Evolutionary conservation across 129 eudicot species (phyloP), one percentile per base, ranked within the genome.

Genomic region (Gnaphalium uliginosum): DNA sequence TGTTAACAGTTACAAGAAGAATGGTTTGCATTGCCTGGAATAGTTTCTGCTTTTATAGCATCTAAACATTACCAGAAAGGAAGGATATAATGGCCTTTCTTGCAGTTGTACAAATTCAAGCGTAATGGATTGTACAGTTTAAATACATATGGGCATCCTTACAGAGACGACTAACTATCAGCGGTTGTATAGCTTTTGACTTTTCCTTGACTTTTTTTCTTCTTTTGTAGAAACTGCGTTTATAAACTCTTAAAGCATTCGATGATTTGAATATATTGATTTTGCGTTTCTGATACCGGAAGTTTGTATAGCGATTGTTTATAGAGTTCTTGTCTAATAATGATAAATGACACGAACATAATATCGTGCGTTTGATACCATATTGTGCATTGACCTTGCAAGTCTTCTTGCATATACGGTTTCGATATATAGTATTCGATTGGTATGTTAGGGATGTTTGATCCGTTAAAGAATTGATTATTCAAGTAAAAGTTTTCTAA

Each of bases 21-120:
- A 54, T 90, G 96, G 96, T 75, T 91, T 53, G 85, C 86, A 22
- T 70, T 84, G 76, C 91, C 90, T 73, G 90, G 85, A 73, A 71
- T 81, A 27, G 27, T 86, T 37, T 74, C 86, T 46, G 84, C 89
- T 66, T 90, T 84, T 74, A 87, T 94, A 10, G 86, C 86, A 11
- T 85, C 84, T 71, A 83, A 78, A 86, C 61, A 85, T 79, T 66
- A 50, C 66, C 79, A 86, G 78, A 66, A 83, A 86, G 68, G 80
- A 93, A 71, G 96, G 90, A 46, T 80, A 88, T 67, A 71, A 76
- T 46, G 78, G 81, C 26, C 58, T 89, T 18, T 23, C 66, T 60
- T 15, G 29, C 23, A 48, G 41, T 68, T 68, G 68, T 68, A 77
- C 41, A 46, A 22, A 43, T 71, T 30, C 1, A 17, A 19, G 66